Evolutionary conservation across 2,329 filamentous ascomycete genomes (phyloP).

Genomic region (Aspergillus thermomutatus): DNA sequence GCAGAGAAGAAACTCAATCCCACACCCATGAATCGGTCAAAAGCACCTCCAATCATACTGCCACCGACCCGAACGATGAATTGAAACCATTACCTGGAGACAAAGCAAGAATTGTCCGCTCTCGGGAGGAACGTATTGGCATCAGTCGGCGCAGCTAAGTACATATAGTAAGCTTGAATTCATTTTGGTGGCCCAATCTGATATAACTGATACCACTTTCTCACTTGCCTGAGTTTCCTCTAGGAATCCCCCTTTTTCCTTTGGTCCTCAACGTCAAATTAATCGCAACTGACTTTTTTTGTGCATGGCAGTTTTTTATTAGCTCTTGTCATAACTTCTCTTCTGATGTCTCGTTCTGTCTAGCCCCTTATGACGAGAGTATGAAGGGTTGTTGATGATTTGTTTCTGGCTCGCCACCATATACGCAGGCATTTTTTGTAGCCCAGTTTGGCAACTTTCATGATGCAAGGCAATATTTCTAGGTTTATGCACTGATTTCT

Average conservation of each 20-base stretch:
- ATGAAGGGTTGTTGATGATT: background rate
- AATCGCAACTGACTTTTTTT: no score
- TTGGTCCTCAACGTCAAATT: no score
- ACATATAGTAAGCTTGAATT: background rate
- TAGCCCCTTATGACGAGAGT: background rate
- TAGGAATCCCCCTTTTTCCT: background rate
- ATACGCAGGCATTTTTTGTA: background rate
- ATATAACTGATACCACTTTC: background rate
- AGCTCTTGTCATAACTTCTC: background rate
- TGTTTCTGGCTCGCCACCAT: background rate
- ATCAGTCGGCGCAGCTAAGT: slow-evolving; percentile 23
- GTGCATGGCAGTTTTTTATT: background rate
- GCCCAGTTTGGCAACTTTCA: background rate
- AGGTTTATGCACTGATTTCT: background rate
- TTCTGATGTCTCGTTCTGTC: background rate
- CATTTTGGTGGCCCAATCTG: background rate
- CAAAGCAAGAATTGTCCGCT: slow-evolving; percentile 46
- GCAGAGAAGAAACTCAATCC: slow-evolving; percentile 25
- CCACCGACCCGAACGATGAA: slow-evolving; percentile 48
- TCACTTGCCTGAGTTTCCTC: background rate
- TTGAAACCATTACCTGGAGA: slow-evolving; percentile 49
- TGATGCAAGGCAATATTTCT: background rate
- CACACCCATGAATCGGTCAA: slow-evolving; percentile 21
- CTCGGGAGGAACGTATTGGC: slow-evolving; percentile 46
- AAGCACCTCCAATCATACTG: slow-evolving; percentile 18